Evolutionary conservation across 1,284 basidiomycete genomes (phyloP).

Genomic region (Athelia sp.): DNA sequence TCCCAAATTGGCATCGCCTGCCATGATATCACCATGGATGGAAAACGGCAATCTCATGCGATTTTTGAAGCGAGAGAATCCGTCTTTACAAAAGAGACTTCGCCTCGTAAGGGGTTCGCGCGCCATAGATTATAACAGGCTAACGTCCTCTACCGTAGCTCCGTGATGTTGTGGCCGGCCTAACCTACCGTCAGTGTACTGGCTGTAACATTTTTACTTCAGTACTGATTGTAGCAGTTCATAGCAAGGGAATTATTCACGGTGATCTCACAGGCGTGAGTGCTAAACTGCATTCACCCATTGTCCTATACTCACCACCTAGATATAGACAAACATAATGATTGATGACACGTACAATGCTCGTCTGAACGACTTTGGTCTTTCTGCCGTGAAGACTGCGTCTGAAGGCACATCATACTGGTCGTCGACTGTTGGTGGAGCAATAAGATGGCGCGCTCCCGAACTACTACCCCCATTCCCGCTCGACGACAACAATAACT

Average conservation of each 20-base stretch:
- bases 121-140: neutral
- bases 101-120: neutral
- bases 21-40: neutral
- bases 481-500: neutral
- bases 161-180: neutral
- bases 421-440: neutral
- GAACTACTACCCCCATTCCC: neutral
- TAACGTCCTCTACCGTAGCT: neutral
- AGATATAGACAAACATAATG: neutral
- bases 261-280: neutral
- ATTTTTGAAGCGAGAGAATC: neutral
- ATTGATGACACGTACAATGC: neutral
- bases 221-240: neutral
- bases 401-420: slow-evolving; percentile 1
- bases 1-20: neutral
- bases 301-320: neutral
- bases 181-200: neutral
- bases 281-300: neutral
- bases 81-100: neutral
- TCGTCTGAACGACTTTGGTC: neutral
- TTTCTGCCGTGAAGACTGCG: neutral
- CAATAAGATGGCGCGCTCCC: neutral
- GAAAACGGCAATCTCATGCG: neutral
- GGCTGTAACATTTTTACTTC: too few species aligned
- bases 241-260: neutral